Evolutionary conservation across 2,329 filamentous ascomycete species (phyloP).

Genomic region (Teratosphaeria nubilosa): DNA sequence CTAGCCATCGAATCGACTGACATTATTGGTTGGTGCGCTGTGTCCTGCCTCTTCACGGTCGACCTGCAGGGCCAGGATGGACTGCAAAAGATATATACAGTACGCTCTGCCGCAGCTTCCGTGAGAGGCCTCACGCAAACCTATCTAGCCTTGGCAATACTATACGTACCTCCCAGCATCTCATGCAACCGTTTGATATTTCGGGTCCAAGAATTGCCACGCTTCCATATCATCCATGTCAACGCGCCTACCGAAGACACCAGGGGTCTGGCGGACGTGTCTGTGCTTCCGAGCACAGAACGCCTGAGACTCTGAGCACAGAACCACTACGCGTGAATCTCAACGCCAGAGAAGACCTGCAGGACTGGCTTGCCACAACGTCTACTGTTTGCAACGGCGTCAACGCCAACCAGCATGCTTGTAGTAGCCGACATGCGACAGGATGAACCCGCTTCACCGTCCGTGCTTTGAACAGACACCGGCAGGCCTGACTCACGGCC

Average conservation of each 20-base stretch:
- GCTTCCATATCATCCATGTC: neutral
- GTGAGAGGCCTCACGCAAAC: too few relatives aligned
- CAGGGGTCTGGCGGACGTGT: neutral
- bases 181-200: too few relatives aligned
- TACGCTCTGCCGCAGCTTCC: too few relatives aligned
- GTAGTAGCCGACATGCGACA: neutral
- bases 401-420: neutral
- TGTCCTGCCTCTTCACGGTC: too few relatives aligned
- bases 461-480: neutral
- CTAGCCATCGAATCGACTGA: too few relatives aligned
- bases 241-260: neutral
- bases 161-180: too few relatives aligned
- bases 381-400: neutral
- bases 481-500: neutral
- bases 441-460: neutral
- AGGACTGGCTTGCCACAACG: neutral
- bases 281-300: neutral
- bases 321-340: neutral
- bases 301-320: too few relatives aligned
- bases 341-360: neutral
- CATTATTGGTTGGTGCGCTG: too few relatives aligned
- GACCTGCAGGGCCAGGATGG: too few relatives aligned
- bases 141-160: too few relatives aligned
- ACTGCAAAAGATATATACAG: too few relatives aligned
- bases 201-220: too few relatives aligned